Conservation (phyloP, 176 grass and related monocot genomes). For the Oryza australiensis region DNA sequence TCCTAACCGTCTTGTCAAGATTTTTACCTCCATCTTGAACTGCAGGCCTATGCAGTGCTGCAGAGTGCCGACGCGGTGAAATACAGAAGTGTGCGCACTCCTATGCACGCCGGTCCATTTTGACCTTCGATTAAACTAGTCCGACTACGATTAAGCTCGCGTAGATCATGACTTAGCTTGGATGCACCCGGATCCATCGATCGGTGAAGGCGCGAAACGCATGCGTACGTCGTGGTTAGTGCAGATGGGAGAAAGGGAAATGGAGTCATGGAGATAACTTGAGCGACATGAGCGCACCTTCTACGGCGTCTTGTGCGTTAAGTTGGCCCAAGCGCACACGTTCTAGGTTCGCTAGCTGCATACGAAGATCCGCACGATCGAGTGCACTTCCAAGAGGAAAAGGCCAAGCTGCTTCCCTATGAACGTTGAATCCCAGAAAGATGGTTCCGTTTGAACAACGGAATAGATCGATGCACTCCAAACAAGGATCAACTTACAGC, state of each 20-base stretch:
- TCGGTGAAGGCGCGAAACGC: constrained; percentile 14
- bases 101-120: constrained; percentile 1
- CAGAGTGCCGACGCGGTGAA: not conserved
- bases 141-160: not conserved
- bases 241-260: not conserved
- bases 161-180: not conserved
- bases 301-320: constrained; percentile 57
- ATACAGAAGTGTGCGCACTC: not conserved
- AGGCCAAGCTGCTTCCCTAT: constrained; percentile 14
- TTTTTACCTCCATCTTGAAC: constrained; percentile 2
- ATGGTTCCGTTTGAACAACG: constrained; percentile 45
- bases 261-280: not conserved
- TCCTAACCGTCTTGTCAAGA: not conserved
- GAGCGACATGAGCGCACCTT: constrained; percentile 43
- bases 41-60: not conserved
- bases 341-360: not conserved
- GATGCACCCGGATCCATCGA: not conserved
- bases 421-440: constrained; percentile 44
- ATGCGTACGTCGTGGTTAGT: not conserved
- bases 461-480: constrained; percentile 19
- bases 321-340: constrained; percentile 16
- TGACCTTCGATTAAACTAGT: constrained; percentile 37
- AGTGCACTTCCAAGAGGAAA: constrained; percentile 44
- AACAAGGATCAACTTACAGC: constrained; percentile 21
- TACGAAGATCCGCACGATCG: not conserved